Evolutionary conservation across 2,329 filamentous ascomycete species (phyloP).

Genomic region (Huntiella bhutanensis): DNA sequence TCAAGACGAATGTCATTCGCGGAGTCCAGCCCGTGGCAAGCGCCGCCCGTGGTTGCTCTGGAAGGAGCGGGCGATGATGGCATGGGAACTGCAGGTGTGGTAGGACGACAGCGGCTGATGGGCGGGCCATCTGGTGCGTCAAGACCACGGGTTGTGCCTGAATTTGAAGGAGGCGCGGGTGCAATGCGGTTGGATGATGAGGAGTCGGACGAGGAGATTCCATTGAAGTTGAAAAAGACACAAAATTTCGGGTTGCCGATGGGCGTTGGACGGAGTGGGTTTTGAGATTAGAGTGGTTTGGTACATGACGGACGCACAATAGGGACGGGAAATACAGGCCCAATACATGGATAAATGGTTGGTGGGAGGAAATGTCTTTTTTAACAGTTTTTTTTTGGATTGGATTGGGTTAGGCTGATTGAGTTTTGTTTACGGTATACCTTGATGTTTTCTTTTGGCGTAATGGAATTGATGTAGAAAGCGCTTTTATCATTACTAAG

Average conservation of each 20-base stretch:
- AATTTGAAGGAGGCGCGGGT: background rate
- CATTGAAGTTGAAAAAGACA: conserved; percentile 26
- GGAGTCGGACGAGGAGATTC: conserved; percentile 19
- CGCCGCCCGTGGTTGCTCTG: background rate
- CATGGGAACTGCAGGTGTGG: background rate
- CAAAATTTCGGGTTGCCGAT: conserved; percentile 24
- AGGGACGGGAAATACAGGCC: too few relatives aligned
- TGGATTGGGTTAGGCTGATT: background rate
- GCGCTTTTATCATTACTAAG: too few relatives aligned
- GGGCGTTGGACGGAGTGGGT: conserved; percentile 1
- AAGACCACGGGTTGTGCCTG: background rate
- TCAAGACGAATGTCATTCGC: background rate
- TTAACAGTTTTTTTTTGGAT: too few relatives aligned
- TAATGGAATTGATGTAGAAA: too few relatives aligned
- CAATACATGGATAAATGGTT: too few relatives aligned
- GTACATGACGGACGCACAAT: background rate
- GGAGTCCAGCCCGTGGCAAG: background rate
- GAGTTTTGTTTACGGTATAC: background rate
- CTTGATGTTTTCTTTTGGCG: background rate
- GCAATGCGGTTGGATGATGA: conserved; percentile 4
- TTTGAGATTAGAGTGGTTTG: background rate
- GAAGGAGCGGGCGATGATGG: background rate
- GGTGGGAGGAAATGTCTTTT: too few relatives aligned
- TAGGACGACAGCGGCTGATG: background rate
- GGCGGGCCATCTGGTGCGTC: background rate